Percentiles rank a stretch among this genome's conserved stretches.
Evolutionary conservation across 805 yeast genomes (phyloP).

Genomic region (Candida sanyiensis): DNA sequence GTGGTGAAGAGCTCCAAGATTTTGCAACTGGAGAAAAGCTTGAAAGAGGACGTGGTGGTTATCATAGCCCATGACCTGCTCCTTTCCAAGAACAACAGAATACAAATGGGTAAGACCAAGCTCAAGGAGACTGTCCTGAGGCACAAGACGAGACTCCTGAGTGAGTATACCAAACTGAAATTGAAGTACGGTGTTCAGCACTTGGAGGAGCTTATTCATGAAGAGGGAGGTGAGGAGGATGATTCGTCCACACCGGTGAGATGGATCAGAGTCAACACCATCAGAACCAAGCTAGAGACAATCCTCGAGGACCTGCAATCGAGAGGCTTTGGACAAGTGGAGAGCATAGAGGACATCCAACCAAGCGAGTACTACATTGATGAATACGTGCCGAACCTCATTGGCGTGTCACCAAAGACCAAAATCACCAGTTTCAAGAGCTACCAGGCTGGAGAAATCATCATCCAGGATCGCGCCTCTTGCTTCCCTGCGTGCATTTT

Average conservation of each 20-base stretch:
- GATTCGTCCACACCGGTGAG: constrained; percentile 57
- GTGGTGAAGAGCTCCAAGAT: constrained; percentile 66
- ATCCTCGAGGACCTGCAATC: constrained; percentile 1
- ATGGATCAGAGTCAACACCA: constrained; percentile 74
- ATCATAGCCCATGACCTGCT: constrained; percentile 78
- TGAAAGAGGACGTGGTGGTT: constrained; percentile 49
- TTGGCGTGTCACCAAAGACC: constrained; percentile 76
- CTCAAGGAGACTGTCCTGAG: constrained; percentile 74
- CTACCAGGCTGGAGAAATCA: constrained; percentile 70
- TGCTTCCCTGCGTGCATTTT: constrained; percentile 92
- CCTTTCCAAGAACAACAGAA: constrained; percentile 68
- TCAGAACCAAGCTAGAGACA: constrained; percentile 36
- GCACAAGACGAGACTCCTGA: constrained; percentile 74
- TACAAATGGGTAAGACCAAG: constrained; percentile 85
- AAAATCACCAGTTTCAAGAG: constrained; percentile 60
- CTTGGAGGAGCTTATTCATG: constrained; percentile 41
- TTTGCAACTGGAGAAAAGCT: constrained; percentile 45
- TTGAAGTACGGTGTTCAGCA: constrained; percentile 60
- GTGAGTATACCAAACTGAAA: constrained; percentile 76
- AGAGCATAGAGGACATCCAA: constrained; percentile 36
- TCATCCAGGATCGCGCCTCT: constrained; percentile 94
- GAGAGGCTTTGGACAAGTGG: constrained; percentile 36
- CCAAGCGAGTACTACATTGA: constrained; percentile 69
- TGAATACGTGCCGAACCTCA: constrained; percentile 64
- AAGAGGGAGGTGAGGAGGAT: constrained; percentile 36